These are phyloP conservation scores for Linderniella brevidens DNA, from an alignment of 257 asterid species.

Conservation along the genomic window DNA sequence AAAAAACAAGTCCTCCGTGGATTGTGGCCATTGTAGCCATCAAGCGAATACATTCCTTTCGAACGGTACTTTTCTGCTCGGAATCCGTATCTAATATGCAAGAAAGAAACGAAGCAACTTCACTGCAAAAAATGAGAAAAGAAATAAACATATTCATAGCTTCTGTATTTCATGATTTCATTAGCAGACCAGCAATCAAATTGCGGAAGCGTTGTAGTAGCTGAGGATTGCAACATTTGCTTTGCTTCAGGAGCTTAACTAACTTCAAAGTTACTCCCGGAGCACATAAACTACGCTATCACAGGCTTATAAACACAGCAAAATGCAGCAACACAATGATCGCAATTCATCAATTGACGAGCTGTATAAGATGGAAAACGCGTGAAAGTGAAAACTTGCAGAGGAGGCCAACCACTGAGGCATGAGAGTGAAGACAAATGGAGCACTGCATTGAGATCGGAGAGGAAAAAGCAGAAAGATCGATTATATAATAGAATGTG, in stretches of 20 bases:
- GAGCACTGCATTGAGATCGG: slow-evolving; percentile 26
- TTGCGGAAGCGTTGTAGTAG: neutral
- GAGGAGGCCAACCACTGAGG: slow-evolving; percentile 2
- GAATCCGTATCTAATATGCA: slow-evolving; percentile 75
- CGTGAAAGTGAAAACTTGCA: slow-evolving; percentile 18
- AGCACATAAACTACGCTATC: no score
- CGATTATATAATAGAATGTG: no score
- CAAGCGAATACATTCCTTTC: slow-evolving; percentile 79
- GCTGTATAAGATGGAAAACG: neutral
- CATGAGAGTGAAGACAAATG: neutral
- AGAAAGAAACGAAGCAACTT: slow-evolving; percentile 47
- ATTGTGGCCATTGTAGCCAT: slow-evolving; percentile 57
- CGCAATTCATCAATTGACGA: neutral
- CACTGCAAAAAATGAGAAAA: neutral
- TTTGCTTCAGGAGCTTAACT: neutral
- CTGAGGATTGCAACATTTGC: neutral
- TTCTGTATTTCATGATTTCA: neutral
- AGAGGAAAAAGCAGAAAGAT: neutral
- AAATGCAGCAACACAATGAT: no score
- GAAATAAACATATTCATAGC: neutral
- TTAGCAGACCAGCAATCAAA: neutral
- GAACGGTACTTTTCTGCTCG: slow-evolving; percentile 68
- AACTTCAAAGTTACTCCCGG: neutral
- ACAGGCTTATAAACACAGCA: no score
- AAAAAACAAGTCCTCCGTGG: slow-evolving; percentile 39